Evolutionary conservation across 306 rosid genomes (phyloP).

Genomic region (Mucuna pruriens): DNA sequence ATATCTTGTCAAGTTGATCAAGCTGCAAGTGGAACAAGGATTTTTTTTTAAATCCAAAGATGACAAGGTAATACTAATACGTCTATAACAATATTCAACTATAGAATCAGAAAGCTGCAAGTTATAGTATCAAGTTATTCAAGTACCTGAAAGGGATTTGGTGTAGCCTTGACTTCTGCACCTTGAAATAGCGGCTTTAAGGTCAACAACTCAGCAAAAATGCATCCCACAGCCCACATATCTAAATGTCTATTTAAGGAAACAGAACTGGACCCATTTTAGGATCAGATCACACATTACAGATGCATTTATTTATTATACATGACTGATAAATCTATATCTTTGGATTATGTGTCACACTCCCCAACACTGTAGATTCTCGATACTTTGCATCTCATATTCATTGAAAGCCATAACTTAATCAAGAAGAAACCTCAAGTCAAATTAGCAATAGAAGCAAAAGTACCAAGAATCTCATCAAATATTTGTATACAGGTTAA

Average conservation of each 20-base stretch:
- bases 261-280: slow-evolving; percentile 27
- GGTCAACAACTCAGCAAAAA: slow-evolving; percentile 97
- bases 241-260: slow-evolving; percentile 62
- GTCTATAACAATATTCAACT: not conserved
- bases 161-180: slow-evolving; percentile 83
- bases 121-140: slow-evolving; percentile 26
- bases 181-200: slow-evolving; percentile 99
- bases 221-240: slow-evolving; percentile 99
- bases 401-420: slow-evolving; percentile 17
- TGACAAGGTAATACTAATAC: slow-evolving; percentile 21
- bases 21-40: slow-evolving; percentile 66
- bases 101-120: slow-evolving; percentile 18
- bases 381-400: slow-evolving; percentile 28
- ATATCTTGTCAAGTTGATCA: slow-evolving; percentile 98
- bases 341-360: not conserved
- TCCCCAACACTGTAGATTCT: slow-evolving; percentile 30
- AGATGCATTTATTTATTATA: slow-evolving; percentile 17
- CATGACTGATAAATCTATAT: slow-evolving; percentile 23
- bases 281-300: slow-evolving; percentile 7
- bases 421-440: slow-evolving; percentile 27
- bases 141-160: slow-evolving; percentile 92
- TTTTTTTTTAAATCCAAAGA: slow-evolving; percentile 31
- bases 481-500: slow-evolving; percentile 23
- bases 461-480: not conserved
- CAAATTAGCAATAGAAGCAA: slow-evolving; percentile 25